Evolutionary conservation across 2,329 filamentous ascomycete species (phyloP), one percentile per base, ranked within the genome.

Genomic region (Pseudogymnoascus sp.): DNA sequence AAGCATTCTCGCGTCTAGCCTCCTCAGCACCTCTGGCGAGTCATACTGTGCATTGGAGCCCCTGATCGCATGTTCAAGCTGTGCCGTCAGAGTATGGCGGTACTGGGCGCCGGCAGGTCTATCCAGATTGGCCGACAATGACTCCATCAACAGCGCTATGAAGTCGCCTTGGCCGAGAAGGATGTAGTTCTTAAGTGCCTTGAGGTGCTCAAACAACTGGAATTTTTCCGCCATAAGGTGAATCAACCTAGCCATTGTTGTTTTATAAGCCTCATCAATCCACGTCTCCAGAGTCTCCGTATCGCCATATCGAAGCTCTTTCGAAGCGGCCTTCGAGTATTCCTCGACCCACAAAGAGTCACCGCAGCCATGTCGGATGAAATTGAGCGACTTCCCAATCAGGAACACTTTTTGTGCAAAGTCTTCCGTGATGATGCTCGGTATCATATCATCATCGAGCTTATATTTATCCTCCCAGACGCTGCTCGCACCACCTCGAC

Each of bases 381-480:
- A 99, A 76, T 99, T 99, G 63, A 99, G 82, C 3, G 93, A 96
- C 75, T 99, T 99, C 64, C 95, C 95, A 69, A 99, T 99, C 7
- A 99, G 79, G 71, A 97, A 97, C 5, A 99, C 91, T 73, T 97
- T 97, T 69, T 95, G 91, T 0, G 95, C 92, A 76, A 99, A 97
- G 66, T 96, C 93, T 50, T 89, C 83, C 0, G 91, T 96, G 69
- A 97, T 92, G 71, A 97, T 97, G 44, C 88, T 93, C 0, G 95
- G 95, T 23, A 97, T 87, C 89, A 97, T 95, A 59, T 84, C 82
- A 64, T 89, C 83, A 69, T 90, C 87, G 40, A 97, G 82, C 71
- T 91, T 89, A 77, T 96, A 99, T 74, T 97, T 97, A 76, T 96
- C 92, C 75, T 97, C 93, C 95, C 95, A 99, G 1, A 97, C 93